phyloP scores from a whole-genome alignment of 129 eudicot genomes.

The Flaveria bidentis region DNA sequence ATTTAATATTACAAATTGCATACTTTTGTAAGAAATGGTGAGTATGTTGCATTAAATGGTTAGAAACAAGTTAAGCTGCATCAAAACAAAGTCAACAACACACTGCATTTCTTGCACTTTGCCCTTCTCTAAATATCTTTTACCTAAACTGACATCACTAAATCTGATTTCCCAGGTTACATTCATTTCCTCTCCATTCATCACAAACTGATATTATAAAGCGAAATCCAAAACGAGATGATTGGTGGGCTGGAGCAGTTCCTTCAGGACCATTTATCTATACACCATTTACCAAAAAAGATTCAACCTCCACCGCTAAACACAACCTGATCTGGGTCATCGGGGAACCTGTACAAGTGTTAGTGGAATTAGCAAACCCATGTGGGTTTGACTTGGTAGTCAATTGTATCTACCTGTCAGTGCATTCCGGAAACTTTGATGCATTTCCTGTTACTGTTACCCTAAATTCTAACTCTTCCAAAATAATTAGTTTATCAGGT shows the following conservation, averaged over 20 bases:
- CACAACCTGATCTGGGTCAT: slow-evolving; percentile 84
- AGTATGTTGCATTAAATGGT: not conserved
- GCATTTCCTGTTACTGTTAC: slow-evolving; percentile 85
- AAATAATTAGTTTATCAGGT: slow-evolving; percentile 79
- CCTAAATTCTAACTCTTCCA: slow-evolving; percentile 79
- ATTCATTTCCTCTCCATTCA: slow-evolving; percentile 86
- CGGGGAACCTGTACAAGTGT: slow-evolving; percentile 91
- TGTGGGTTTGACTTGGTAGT: slow-evolving; percentile 85
- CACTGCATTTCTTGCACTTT: not conserved
- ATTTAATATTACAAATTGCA: not conserved
- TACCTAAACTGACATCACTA: slow-evolving; percentile 14
- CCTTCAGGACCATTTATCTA: slow-evolving; percentile 97
- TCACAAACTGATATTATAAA: slow-evolving; percentile 82
- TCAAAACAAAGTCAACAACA: not conserved
- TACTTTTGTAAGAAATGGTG: not conserved
- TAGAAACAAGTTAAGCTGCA: not conserved
- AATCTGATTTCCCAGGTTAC: slow-evolving; percentile 57
- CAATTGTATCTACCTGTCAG: slow-evolving; percentile 75
- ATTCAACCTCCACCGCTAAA: slow-evolving; percentile 49
- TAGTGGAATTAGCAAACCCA: slow-evolving; percentile 95
- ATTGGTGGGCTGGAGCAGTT: slow-evolving; percentile 99
- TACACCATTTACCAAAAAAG: slow-evolving; percentile 97
- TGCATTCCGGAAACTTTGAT: slow-evolving; percentile 76
- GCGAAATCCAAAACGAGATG: slow-evolving; percentile 75
- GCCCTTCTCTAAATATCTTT: not conserved